Evolutionary conservation across 108 stramenopile genomes (phyloP), one percentile per base, ranked within the genome.

Genomic region (Parmales sp.): DNA sequence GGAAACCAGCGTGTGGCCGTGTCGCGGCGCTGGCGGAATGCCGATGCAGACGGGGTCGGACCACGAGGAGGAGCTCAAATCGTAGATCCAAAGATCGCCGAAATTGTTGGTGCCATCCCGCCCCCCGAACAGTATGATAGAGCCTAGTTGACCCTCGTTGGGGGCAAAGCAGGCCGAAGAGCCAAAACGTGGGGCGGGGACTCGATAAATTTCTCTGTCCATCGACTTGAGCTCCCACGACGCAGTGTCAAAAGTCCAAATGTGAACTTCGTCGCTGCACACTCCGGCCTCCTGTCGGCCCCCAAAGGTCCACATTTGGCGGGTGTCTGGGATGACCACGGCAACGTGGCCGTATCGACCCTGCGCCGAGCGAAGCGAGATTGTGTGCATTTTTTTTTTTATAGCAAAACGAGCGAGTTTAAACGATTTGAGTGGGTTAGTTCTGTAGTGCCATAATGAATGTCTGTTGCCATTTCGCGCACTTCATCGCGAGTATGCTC

Each of bases 61-160:
- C 54, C 54, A 60, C 31, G 29, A 28, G 1, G 54, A 34, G 31
- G 54, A 34, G 29, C 31, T 34, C 2, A 60, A 28, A 34, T 60
- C 54, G 54, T 60, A 60, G 26, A 60, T 60, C 54, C 54, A 60
- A 13, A 60, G 20, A 34, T 60, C 54, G 2, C 54, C 54, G 31
- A 60, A 60, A 16, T 60, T 60, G 31, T 34, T 16, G 29, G 13
- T 11, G 7, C 54, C 54, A 34, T 60, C 54, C 54, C 41, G 41
- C 18, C 54, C 54, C 26, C 54, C 54, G 54, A 60, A 60, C 28
- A 60, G 16, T 13, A 60, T 34, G 31, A 60, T 34, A 34, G 31
- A 34, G 2, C 54, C 54, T 20, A 13, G 9, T 34, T 20, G 29
- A 11, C 54, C 54, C 54, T 60, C 54, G 11, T 34, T 34, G 54